phyloP scores from a whole-genome alignment of 169 alveolate species.

The Plasmodium knowlesi region DNA sequence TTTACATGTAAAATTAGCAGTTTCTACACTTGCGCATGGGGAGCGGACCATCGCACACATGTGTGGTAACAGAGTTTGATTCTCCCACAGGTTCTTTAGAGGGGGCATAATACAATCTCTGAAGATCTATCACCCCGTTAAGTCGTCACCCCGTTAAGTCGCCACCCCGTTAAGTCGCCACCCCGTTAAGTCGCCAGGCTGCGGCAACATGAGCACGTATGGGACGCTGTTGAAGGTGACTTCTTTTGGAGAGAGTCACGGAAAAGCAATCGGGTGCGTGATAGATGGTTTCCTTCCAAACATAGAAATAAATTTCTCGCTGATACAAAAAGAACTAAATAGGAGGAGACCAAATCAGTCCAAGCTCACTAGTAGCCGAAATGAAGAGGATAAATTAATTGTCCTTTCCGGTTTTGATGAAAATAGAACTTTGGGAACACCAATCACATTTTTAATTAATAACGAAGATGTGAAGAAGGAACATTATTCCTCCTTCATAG shows the following conservation, averaged over 20 bases:
- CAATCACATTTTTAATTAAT: constrained; percentile 35
- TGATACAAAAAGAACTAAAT: constrained; percentile 34
- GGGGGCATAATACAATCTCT: background rate
- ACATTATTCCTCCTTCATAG: constrained; percentile 34
- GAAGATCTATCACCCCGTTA: background rate
- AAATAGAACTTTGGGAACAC: constrained; percentile 42
- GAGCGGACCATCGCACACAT: background rate
- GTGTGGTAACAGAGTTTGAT: background rate
- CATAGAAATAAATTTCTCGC: constrained; percentile 21
- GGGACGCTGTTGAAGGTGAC: constrained; percentile 48
- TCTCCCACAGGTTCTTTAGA: background rate
- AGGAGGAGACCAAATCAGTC: constrained; percentile 69
- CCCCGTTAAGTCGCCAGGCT: no score
- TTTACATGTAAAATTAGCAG: background rate
- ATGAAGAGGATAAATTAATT: constrained; percentile 27
- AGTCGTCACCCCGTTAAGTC: background rate
- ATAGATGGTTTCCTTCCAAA: constrained; percentile 39
- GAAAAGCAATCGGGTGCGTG: constrained; percentile 37
- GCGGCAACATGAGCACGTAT: constrained; percentile 14
- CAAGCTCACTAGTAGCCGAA: constrained; percentile 32
- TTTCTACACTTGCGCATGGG: background rate
- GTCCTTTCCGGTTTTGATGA: constrained; percentile 50
- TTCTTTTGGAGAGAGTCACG: constrained; percentile 41
- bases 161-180: background rate
- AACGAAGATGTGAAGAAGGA: constrained; percentile 37